Conservation (phyloP, 352 stramenopile species). For the Globisporangium parvum region DNA sequence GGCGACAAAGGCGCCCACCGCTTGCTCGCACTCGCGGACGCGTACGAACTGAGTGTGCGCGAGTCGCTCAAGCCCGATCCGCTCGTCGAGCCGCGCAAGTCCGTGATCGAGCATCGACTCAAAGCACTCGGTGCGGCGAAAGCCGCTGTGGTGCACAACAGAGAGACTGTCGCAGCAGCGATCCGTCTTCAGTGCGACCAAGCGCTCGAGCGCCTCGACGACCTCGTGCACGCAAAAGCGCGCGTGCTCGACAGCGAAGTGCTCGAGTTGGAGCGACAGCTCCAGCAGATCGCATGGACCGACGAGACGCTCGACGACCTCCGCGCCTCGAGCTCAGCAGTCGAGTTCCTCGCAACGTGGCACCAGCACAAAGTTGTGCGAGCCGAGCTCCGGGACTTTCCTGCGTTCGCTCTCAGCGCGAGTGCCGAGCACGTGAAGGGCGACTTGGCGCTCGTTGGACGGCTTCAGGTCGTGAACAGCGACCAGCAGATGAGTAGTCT, state of each 20-base stretch:
- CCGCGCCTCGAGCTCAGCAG: slow-evolving; percentile 28
- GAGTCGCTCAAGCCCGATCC: slow-evolving; percentile 61
- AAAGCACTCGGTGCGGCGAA: slow-evolving; percentile 29
- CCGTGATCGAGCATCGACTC: slow-evolving; percentile 55
- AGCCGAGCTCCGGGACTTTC: slow-evolving; percentile 61
- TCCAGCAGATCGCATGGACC: slow-evolving; percentile 71
- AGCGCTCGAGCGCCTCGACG: slow-evolving; percentile 36
- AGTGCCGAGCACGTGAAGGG: slow-evolving; percentile 48
- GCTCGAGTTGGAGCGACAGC: slow-evolving; percentile 54
- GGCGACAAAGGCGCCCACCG: slow-evolving; percentile 74
- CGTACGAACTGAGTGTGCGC: slow-evolving; percentile 57
- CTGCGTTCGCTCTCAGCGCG: slow-evolving; percentile 19
- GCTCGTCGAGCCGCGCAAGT: slow-evolving; percentile 57
- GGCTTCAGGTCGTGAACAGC: slow-evolving; percentile 36
- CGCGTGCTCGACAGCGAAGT: slow-evolving; percentile 44
- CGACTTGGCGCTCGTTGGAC: slow-evolving; percentile 54
- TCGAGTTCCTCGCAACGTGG: slow-evolving; percentile 67
- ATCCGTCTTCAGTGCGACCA: slow-evolving; percentile 49
- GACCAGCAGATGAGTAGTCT: slow-evolving; percentile 20
- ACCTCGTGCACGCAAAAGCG: slow-evolving; percentile 39
- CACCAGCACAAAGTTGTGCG: slow-evolving; percentile 63
- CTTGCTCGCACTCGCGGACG: slow-evolving; percentile 50
- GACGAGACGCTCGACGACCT: slow-evolving; percentile 52
- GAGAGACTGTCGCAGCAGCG: slow-evolving; percentile 31
- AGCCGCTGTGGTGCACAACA: slow-evolving; percentile 32